phyloP scores from a whole-genome alignment of 2,329 filamentous ascomycete genomes.

The Microsporum audouinii region DNA sequence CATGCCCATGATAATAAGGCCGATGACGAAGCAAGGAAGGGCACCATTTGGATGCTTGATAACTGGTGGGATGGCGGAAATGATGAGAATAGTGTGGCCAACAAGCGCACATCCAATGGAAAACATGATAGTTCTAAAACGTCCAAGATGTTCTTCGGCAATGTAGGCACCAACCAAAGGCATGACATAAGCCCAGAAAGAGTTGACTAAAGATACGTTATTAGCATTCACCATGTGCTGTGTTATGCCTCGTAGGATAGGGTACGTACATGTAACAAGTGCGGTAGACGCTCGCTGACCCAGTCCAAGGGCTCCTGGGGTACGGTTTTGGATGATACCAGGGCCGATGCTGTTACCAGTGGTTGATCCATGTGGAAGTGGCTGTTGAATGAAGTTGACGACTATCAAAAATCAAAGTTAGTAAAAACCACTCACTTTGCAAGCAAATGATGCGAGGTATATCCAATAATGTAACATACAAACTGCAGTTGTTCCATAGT shows the following conservation, averaged over 20 bases:
- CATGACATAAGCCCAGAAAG: slow-evolving; percentile 52
- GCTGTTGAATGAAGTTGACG: slow-evolving; percentile 52
- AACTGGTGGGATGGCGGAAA: slow-evolving; percentile 52
- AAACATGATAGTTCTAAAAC: slow-evolving; percentile 58
- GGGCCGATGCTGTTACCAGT: slow-evolving; percentile 41
- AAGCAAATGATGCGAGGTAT: not conserved
- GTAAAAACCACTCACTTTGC: not conserved
- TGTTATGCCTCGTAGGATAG: not conserved
- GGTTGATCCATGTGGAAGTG: slow-evolving; percentile 42
- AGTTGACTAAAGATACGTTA: slow-evolving; percentile 35
- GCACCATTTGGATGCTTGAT: slow-evolving; percentile 48
- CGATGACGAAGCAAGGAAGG: slow-evolving; percentile 53
- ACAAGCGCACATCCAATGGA: slow-evolving; percentile 53
- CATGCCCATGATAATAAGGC: slow-evolving; percentile 57
- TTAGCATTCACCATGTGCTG: not conserved
- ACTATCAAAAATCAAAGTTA: slow-evolving; percentile 24
- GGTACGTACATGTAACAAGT: slow-evolving; percentile 34
- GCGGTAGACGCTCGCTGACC: slow-evolving; percentile 47
- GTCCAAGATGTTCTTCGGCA: slow-evolving; percentile 58
- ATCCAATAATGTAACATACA: slow-evolving; percentile 37
- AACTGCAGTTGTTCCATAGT: slow-evolving; percentile 59
- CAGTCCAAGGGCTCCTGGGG: slow-evolving; percentile 48
- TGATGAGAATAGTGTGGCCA: slow-evolving; percentile 55
- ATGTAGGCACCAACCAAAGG: slow-evolving; percentile 48
- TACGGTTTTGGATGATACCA: slow-evolving; percentile 25